A percentile compares a stretch with the other conserved stretches of the same genome.
These are phyloP conservation scores for Plasmopara muralis DNA, from an alignment of 352 stramenopile genomes.

Conservation along the genomic window DNA sequence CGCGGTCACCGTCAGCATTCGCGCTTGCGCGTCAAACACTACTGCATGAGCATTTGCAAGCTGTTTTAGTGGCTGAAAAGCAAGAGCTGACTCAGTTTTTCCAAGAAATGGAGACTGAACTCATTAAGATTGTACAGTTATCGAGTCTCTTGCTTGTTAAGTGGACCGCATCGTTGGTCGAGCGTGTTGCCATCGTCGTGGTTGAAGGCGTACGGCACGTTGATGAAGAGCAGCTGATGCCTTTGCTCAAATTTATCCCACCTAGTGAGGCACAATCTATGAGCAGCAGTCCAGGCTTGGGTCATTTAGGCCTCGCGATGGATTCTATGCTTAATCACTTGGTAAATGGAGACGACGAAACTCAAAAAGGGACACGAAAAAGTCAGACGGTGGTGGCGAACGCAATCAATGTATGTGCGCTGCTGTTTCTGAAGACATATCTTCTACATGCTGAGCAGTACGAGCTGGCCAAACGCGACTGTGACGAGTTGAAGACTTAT, in stretches of 20 bases:
- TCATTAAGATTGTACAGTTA: conserved; percentile 42
- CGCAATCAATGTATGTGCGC: conserved; percentile 36
- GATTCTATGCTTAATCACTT: conserved; percentile 52
- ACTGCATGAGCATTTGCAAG: conserved; percentile 50
- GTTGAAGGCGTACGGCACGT: conserved; percentile 40
- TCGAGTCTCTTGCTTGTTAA: conserved; percentile 39
- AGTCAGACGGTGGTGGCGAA: conserved; percentile 22
- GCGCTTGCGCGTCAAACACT: conserved; percentile 56
- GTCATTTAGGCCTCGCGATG: conserved; percentile 59
- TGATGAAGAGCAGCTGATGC: conserved; percentile 55
- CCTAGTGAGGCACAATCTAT: conserved; percentile 44
- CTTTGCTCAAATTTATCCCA: conserved; percentile 36
- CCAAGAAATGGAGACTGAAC: conserved; percentile 35
- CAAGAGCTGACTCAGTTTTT: conserved; percentile 34
- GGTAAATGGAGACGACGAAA: conserved; percentile 15
- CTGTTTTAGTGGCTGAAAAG: conserved; percentile 30
- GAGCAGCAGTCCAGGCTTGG: conserved; percentile 39
- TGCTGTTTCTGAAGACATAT: conserved; percentile 68
- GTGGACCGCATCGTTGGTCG: conserved; percentile 40
- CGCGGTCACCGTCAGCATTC: conserved; percentile 30
- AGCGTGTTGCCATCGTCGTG: conserved; percentile 34
- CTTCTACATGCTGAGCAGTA: conserved; percentile 48
- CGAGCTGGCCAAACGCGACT: conserved; percentile 28
- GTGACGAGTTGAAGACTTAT: conserved; percentile 36
- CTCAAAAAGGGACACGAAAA: neutral